Conservation (phyloP, 192 early-diverging fungal genomes). For the Pilaira anomala region DNA sequence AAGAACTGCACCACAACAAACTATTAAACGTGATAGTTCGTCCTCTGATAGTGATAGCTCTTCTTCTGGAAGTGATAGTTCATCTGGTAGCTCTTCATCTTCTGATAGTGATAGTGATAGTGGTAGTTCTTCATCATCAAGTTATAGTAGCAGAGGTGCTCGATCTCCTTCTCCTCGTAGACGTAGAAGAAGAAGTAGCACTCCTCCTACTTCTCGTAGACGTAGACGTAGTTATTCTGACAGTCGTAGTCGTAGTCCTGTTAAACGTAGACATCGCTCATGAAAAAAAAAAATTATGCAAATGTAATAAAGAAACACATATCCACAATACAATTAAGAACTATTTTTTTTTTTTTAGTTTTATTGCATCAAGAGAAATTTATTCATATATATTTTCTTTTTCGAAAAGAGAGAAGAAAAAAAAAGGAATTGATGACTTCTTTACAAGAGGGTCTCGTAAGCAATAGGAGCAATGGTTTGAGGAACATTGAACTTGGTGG, state of each 20-base stretch:
- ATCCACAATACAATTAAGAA: not conserved
- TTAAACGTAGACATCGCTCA: not conserved
- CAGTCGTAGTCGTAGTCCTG: slow-evolving; percentile 1
- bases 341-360: not conserved
- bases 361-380: not conserved
- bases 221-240: too few species aligned
- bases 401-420: not conserved
- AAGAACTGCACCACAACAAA: slow-evolving; percentile 59
- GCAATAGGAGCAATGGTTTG: slow-evolving; percentile 92
- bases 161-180: not conserved
- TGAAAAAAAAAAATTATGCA: slow-evolving; percentile 4
- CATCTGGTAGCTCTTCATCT: not conserved
- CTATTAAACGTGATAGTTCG: slow-evolving; percentile 53
- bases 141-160: not conserved
- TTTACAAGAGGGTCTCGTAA: slow-evolving; percentile 69
- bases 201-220: not conserved
- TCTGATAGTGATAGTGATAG: slow-evolving; percentile 21
- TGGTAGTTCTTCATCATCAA: not conserved
- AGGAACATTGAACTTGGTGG: slow-evolving; percentile 82
- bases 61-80: slow-evolving; percentile 26
- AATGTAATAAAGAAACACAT: not conserved
- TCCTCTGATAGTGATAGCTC: slow-evolving; percentile 31
- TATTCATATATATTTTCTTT: not conserved
- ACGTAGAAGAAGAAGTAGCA: not conserved
- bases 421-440: not conserved